Conservation (phyloP, 148 eudicot species). For the Cornus florida region DNA sequence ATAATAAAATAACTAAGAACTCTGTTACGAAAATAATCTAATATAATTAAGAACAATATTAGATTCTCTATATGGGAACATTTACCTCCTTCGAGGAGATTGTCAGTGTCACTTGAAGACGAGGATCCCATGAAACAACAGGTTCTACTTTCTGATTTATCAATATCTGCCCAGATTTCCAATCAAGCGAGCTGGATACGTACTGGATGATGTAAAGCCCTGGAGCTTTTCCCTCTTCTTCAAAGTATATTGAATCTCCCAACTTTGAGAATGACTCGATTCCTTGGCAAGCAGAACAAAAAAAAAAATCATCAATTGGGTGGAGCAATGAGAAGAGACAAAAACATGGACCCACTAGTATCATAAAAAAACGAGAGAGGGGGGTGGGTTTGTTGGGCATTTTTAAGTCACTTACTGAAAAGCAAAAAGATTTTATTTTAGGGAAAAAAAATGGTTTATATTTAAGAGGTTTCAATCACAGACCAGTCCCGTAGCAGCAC, state of each 20-base stretch:
- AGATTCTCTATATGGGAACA: neutral
- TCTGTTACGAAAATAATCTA: neutral
- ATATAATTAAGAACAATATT: neutral
- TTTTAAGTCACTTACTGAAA: too few relatives aligned
- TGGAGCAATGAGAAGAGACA: neutral
- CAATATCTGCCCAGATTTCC: constrained; percentile 60
- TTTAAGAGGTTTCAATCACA: neutral
- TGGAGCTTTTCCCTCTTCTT: constrained; percentile 54
- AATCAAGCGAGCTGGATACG: constrained; percentile 69
- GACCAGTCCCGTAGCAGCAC: constrained; percentile 99
- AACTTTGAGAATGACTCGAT: constrained; percentile 91
- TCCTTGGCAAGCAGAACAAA: constrained; percentile 38
- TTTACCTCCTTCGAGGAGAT: constrained; percentile 42
- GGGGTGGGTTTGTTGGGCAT: too few relatives aligned
- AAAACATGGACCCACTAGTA: neutral
- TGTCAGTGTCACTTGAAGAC: constrained; percentile 48
- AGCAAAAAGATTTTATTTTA: too few relatives aligned
- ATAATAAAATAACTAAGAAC: neutral
- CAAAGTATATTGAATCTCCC: constrained; percentile 96
- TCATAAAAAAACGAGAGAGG: neutral
- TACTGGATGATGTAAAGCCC: constrained; percentile 80
- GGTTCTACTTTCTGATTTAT: constrained; percentile 60
- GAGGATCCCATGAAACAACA: constrained; percentile 67
- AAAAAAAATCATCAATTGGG: neutral
- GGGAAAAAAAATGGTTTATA: too few relatives aligned